Evolutionary conservation across 345 rosid species (phyloP).

Genomic region (Syzygium aromaticum): DNA sequence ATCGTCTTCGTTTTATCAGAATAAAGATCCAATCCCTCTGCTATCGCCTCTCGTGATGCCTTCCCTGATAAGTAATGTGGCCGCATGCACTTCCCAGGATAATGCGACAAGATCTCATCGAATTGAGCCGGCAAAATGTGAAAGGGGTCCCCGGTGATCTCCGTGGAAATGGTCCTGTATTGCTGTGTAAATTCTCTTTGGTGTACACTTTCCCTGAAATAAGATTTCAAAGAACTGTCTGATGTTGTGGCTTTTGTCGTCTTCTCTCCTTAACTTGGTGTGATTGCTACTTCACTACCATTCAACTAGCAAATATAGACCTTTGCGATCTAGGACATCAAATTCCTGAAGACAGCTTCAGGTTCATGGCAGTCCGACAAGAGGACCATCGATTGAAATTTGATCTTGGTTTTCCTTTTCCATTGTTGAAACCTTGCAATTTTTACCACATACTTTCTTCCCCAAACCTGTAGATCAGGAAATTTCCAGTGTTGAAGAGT

Average conservation of each 20-base stretch:
- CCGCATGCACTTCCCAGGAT: slow-evolving; percentile 12
- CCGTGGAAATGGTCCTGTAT: neutral
- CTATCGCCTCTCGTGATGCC: slow-evolving; percentile 77
- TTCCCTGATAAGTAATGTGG: slow-evolving; percentile 22
- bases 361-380: neutral
- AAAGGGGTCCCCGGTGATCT: neutral
- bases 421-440: neutral
- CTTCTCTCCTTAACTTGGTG: neutral
- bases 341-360: neutral
- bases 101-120: slow-evolving; percentile 18
- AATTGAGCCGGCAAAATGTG: neutral
- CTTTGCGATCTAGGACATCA: neutral
- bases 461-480: neutral
- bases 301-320: neutral
- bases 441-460: neutral
- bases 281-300: neutral
- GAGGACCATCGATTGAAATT: neutral
- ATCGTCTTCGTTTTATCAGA: slow-evolving; percentile 18
- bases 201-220: neutral
- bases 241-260: neutral
- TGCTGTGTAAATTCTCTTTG: neutral
- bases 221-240: neutral
- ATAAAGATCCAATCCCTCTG: slow-evolving; percentile 68
- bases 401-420: neutral
- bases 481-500: neutral